These are phyloP conservation scores for Microbotryum silenes-acaulis DNA, from an alignment of 1,284 basidiomycete genomes.

Conservation along the genomic window DNA sequence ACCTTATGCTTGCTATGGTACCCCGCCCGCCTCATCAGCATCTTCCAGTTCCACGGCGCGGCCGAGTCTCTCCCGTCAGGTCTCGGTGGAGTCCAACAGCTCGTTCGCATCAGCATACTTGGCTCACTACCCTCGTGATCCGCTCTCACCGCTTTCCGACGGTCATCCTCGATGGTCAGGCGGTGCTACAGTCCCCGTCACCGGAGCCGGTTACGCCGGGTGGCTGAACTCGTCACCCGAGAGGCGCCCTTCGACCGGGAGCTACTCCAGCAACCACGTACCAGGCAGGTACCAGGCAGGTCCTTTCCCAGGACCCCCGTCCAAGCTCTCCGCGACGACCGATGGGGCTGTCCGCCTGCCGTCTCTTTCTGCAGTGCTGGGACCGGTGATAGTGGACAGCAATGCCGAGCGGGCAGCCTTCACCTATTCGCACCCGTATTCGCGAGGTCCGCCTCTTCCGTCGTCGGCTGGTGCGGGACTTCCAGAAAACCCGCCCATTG, in stretches of 20 bases:
- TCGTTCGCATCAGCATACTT: conserved; percentile 4
- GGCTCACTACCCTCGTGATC: neutral
- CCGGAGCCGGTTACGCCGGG: too few relatives aligned
- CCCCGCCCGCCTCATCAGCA: neutral
- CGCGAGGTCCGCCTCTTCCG: neutral
- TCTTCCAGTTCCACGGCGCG: conserved; percentile 4
- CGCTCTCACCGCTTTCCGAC: neutral
- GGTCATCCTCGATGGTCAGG: neutral
- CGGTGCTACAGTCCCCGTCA: too few relatives aligned
- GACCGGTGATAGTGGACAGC: neutral
- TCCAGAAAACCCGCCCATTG: neutral
- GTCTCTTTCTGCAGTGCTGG: conserved; percentile 7
- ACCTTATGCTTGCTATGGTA: conserved; percentile 10
- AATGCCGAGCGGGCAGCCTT: neutral
- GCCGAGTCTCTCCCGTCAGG: conserved; percentile 8
- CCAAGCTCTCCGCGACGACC: too few relatives aligned
- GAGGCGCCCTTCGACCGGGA: too few relatives aligned
- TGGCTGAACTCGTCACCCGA: too few relatives aligned
- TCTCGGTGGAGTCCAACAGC: conserved; percentile 16
- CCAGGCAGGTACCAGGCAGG: too few relatives aligned
- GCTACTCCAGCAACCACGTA: too few relatives aligned
- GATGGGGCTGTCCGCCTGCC: conserved; percentile 9
- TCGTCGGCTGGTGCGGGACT: neutral
- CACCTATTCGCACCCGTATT: too few relatives aligned
- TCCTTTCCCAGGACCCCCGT: too few relatives aligned